phyloP scores from a whole-genome alignment of 2,329 filamentous ascomycete species.

The Lasiodiplodia sp. region DNA sequence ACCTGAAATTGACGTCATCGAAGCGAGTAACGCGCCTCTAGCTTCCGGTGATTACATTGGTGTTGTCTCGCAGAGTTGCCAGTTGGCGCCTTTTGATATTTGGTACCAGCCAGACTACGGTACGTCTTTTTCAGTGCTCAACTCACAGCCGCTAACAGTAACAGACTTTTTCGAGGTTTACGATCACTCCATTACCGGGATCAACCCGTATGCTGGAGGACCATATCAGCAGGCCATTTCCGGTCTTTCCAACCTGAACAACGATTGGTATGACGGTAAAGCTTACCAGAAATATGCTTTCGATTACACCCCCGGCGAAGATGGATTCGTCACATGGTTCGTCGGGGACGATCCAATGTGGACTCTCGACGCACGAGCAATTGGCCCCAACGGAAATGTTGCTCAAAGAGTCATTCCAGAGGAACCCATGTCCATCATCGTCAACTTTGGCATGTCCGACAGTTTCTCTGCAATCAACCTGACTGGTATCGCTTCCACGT shows the following conservation, averaged over 20 bases:
- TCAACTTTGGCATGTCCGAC: conserved; percentile 75
- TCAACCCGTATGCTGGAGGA: conserved; percentile 62
- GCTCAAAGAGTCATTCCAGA: conserved; percentile 69
- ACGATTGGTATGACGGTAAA: conserved; percentile 62
- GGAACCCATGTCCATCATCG: conserved; percentile 71
- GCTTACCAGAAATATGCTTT: conserved; percentile 64
- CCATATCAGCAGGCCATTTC: conserved; percentile 64
- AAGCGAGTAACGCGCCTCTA: conserved; percentile 67
- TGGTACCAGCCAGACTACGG: conserved; percentile 69
- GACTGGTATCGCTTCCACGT: conserved; percentile 59
- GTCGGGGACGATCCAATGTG: conserved; percentile 70
- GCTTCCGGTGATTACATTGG: conserved; percentile 63
- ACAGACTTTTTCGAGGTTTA: conserved; percentile 70
- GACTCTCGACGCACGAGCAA: conserved; percentile 65
- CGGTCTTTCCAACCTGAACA: conserved; percentile 62
- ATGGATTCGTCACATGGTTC: conserved; percentile 72
- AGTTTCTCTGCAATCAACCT: conserved; percentile 70
- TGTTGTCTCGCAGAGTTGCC: conserved; percentile 70
- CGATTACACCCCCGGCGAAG: conserved; percentile 63
- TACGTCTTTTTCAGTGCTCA: conserved; percentile 32
- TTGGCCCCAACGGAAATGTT: conserved; percentile 74
- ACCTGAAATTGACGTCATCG: conserved; percentile 75
- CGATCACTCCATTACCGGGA: conserved; percentile 58
- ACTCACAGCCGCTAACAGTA: conserved; percentile 31
- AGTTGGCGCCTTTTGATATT: conserved; percentile 73